phyloP scores from a whole-genome alignment of 345 rosid genomes.

The Anastatica hierochuntica region DNA sequence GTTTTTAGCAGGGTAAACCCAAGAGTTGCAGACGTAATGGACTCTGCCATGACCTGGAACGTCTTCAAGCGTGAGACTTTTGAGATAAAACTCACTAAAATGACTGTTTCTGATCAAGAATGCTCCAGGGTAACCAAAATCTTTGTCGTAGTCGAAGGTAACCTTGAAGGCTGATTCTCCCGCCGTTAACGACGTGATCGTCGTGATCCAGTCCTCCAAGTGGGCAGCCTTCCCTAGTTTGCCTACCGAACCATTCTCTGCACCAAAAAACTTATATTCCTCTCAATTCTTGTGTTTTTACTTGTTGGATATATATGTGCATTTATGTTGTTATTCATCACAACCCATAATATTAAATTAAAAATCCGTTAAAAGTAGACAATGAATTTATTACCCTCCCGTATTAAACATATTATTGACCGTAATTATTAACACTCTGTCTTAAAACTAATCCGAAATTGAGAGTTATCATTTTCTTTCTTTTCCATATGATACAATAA shows the following conservation, averaged over 20 bases:
- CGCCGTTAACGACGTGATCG: conserved; percentile 21
- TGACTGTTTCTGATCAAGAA: conserved; percentile 48
- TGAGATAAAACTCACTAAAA: conserved; percentile 57
- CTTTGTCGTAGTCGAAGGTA: conserved; percentile 45
- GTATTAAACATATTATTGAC: too few species aligned
- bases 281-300: too few species aligned
- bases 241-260: conserved; percentile 34
- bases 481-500: too few species aligned
- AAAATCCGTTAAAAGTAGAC: too few species aligned
- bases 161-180: conserved; percentile 47
- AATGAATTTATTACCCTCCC: too few species aligned
- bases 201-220: conserved; percentile 43
- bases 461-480: too few species aligned
- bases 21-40: conserved; percentile 75
- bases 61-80: conserved; percentile 56
- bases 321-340: too few species aligned
- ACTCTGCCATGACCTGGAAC: conserved; percentile 57
- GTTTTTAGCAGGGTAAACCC: conserved; percentile 62
- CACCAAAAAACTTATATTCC: neutral
- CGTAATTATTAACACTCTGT: too few species aligned
- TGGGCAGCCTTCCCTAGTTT: conserved; percentile 50
- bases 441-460: too few species aligned
- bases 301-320: neutral
- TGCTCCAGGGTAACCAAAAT: conserved; percentile 63
- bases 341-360: too few species aligned